Conservation (phyloP, 2,329 filamentous ascomycete genomes). For the Fusarium udum region DNA sequence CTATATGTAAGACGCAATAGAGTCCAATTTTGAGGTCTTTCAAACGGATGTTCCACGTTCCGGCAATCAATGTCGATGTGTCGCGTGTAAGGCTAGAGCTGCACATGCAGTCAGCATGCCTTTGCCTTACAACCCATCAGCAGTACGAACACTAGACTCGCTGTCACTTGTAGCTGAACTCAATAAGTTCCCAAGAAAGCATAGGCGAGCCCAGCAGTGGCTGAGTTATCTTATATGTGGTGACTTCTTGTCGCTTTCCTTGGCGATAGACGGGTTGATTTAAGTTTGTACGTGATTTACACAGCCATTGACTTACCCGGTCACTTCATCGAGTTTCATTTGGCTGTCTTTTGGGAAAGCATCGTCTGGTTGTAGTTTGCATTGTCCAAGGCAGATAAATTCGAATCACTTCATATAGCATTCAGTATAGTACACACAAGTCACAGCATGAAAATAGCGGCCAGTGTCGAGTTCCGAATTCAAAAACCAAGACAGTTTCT, state of each 20-base stretch:
- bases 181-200: not conserved
- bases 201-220: not conserved
- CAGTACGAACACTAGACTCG: not conserved
- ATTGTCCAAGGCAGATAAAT: too few species aligned
- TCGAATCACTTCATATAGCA: too few species aligned
- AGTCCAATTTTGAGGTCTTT: not conserved
- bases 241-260: not conserved
- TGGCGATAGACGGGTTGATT: not conserved
- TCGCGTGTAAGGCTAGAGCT: not conserved
- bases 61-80: not conserved
- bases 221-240: not conserved
- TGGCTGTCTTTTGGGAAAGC: too few species aligned
- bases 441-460: not conserved
- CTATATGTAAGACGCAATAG: slow-evolving; percentile 13
- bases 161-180: not conserved
- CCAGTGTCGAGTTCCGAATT: not conserved
- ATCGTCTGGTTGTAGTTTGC: not conserved
- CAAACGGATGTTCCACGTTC: slow-evolving; percentile 15
- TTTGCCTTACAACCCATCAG: not conserved
- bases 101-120: slow-evolving; percentile 12
- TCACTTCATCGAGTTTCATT: too few species aligned
- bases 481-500: not conserved
- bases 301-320: too few species aligned
- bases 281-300: not conserved
- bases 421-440: rapidly evolving